Evolutionary conservation across 805 yeast species (phyloP), one percentile per base, ranked within the genome.

Genomic region (Saccharomycopsis lassenensis): DNA sequence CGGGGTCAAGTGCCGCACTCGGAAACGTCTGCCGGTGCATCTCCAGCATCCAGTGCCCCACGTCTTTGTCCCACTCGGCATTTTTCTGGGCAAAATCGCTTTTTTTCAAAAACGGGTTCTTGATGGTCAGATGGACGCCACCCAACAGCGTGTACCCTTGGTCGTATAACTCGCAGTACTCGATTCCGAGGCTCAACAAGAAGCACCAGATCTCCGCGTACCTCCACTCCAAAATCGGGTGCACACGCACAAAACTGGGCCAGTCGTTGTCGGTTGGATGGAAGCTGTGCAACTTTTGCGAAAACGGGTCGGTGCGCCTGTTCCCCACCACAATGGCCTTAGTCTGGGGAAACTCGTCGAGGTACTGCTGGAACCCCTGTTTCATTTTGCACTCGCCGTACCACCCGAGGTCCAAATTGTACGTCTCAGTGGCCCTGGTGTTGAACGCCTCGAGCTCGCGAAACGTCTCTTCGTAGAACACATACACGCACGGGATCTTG

Each of bases 71-170:
- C 24, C 10, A 12, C 3, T 14, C 31, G 7, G 14, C 16, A 17
- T 14, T 37, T 24, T 31, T 24, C 20, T 28, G 24, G 11, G 27
- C 33, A 20, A 26, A 42, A 2, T 36, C 46, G 3, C 37, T 31
- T 7, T 44, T 45, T 19, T 47, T 48, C 33, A 81, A 54, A 37
- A 59, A 63, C 8, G 94, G 94, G 52, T 91, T 91, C 23, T 70
- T 74, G 2, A 67, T 48, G 0, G 98, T 89, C 29, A 74, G 69
- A 37, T 69, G 59, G 1, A 74, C 59, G 0, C 94, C 91, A 2
- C 98, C 98, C 14, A 91, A 57, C 1, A 95, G 83, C 1, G 98
- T 87, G 51, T 79, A 91, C 0, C 98, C 98, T 24, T 47, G 38
- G 46, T 81, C 93, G 50, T 91, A 91, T 38, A 91, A 58, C 2